A percentile compares a stretch with the other conserved stretches of the same genome.
phyloP scores from a whole-genome alignment of 1,284 basidiomycete species.

The Fomitopsis palustris region DNA sequence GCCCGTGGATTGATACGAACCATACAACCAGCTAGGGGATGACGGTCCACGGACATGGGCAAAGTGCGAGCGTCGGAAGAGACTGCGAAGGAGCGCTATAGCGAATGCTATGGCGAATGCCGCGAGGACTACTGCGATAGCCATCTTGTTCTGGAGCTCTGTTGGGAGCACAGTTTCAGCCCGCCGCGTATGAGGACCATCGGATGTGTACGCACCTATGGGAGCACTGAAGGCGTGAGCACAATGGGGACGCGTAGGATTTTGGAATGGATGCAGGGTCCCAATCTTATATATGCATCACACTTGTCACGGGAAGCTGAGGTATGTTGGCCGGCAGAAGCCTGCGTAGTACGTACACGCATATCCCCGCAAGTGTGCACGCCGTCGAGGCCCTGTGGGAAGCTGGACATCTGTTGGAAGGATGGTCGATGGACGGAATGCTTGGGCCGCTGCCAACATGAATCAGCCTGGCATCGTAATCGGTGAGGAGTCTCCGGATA shows the following conservation, averaged over 20 bases:
- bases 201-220: too few relatives aligned
- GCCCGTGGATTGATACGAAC: too few relatives aligned
- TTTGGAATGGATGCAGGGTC: not conserved
- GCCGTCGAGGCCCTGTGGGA: too few relatives aligned
- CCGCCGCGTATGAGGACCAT: too few relatives aligned
- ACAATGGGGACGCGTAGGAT: not conserved
- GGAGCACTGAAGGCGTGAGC: not conserved
- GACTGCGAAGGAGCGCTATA: slow-evolving; percentile 3
- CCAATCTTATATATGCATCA: not conserved
- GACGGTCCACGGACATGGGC: slow-evolving; percentile 18
- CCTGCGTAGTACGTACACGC: too few relatives aligned
- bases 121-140: not conserved
- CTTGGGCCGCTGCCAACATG: too few relatives aligned
- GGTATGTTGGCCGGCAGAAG: not conserved
- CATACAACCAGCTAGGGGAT: slow-evolving; percentile 17
- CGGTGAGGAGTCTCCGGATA: too few relatives aligned
- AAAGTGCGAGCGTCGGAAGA: slow-evolving; percentile 10
- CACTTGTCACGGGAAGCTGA: not conserved
- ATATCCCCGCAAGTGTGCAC: too few relatives aligned
- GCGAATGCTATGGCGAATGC: not conserved
- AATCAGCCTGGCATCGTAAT: too few relatives aligned
- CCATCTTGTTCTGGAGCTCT: not conserved
- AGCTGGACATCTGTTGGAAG: too few relatives aligned
- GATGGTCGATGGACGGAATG: too few relatives aligned
- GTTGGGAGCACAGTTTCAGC: too few relatives aligned